Base-by-base conservation (phyloP, 1,284 basidiomycete genomes). In the Clitocybe nebularis region DNA sequence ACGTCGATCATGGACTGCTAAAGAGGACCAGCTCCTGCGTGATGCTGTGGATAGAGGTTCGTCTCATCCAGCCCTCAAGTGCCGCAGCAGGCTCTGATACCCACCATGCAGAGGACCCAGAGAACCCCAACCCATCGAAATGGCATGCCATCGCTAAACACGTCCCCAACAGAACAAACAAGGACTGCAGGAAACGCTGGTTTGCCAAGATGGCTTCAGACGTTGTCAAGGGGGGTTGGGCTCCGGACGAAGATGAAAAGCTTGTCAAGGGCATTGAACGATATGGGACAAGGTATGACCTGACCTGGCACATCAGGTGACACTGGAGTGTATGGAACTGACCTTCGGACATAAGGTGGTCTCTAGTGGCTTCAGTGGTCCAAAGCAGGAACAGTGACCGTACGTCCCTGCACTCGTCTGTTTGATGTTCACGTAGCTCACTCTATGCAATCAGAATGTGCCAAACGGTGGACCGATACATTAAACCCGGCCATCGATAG, bases 111-210 rank as follows among this genome's bases (percentile, higher is more conserved):
- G 75, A 78, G 66, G 74, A 77, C 55, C 71, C 74, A 37, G 66
- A 69, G 33, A 71, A 72, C 49, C 59, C 69, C 13, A 74, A 71
- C 43, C 75, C 75, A 19, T 74, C 74, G 22, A 76, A 75, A 48
- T 78, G 75, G 75, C 74, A 76, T 57, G 73, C 73, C 20, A 78
- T 78, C 44, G 72, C 75, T n/a, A 74, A 75, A 51, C 75, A 78
- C 56, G 74, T 78, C 5, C 74, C 75, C 20, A 71, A 75, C 52
- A 62, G 75, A 43, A 78, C 73, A 20, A 78, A 78, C 63, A 78
- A 78, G 51, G 75, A 78, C 55, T 78, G 75, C 54, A 67, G 75
- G 45, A 78, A 78, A 54, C 66, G 75, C 9, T 78, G 75, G 75
- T 77, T 76, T 52, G 74, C 74, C 0, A 76, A 76, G 61, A 77